These are phyloP conservation scores for Climacium dendroides DNA, from an alignment of 225 moss, liverwort and hornwort genomes.

Conservation along the genomic window DNA sequence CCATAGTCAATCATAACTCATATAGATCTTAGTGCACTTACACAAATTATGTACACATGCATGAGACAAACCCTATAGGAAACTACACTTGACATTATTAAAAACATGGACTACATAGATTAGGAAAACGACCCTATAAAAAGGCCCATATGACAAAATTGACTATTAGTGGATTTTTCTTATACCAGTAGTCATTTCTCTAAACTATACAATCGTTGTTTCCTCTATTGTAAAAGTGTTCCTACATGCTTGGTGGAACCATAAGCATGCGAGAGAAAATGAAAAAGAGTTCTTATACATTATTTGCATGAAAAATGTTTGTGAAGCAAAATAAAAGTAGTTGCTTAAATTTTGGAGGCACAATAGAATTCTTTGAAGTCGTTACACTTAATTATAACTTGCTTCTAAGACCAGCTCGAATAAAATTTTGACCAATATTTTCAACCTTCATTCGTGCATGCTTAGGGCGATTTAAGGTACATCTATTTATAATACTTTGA, in stretches of 20 bases:
- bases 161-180: background rate
- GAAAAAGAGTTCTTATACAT: background rate
- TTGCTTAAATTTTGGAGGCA: background rate
- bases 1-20: fast-evolving
- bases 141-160: fast-evolving
- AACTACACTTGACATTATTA: background rate
- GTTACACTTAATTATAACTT: too few relatives aligned
- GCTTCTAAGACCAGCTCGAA: fast-evolving
- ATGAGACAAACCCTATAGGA: background rate
- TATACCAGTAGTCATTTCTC: background rate
- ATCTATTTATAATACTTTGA: background rate
- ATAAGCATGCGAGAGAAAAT: background rate
- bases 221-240: background rate
- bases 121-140: background rate
- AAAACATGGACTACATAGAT: fast-evolving
- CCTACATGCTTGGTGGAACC: background rate
- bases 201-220: fast-evolving
- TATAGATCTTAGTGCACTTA: fast-evolving
- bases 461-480: fast-evolving
- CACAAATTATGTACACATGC: fast-evolving
- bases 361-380: background rate
- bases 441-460: fast-evolving
- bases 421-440: background rate
- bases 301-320: background rate
- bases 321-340: background rate